Base-by-base conservation (phyloP, 2,329 filamentous ascomycete genomes). In the Polytolypa hystricis region DNA sequence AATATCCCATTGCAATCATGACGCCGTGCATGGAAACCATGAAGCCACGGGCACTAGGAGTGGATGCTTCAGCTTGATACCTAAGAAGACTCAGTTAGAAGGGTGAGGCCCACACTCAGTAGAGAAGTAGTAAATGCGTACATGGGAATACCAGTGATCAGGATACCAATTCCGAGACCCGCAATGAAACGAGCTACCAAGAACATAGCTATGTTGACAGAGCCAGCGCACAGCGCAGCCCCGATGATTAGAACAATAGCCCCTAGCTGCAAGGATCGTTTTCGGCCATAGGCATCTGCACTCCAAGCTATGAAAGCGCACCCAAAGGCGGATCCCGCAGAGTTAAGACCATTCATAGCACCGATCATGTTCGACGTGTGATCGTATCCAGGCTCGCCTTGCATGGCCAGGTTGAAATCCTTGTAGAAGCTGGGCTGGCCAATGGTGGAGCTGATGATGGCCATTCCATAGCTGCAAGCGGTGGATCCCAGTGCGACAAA, bases 381-480 rank as follows among this genome's bases (percentile, higher is more conserved):
- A 1, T 43, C 44, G 42, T 67, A 67, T 15, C 61, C 62, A 2
- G 61, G 55, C 35, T 59, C 49, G 7, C 54, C 58, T 38, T 53
- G 47, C 5, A 54, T 37, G 4, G 60, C 58, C 9, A 68, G 54
- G 19, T 57, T 42, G 32, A 67, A 58, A 46, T 60, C 62, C 4
- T 45, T 51, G 47, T 62, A 66, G 52, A 67, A 67, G 25, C 52
- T 58, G 3, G 64, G 62, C 39, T 68, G 64, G 2, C 65, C 66
- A 33, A 68, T 57, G 1, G 63, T 67, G 9, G 61, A 63, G 9
- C 59, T 56, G 27, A 68, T 64, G 31, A 58, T 51, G 17, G 55
- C 51, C 39, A 56, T 48, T 15, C 52, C 47, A 46, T 57, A 58
- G 18, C 52, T 52, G 42, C 50, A 55, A 17, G 55, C 47, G 15